A percentile compares a stretch with the other conserved stretches of the same genome.
Evolutionary conservation across 2,329 filamentous ascomycete species (phyloP).

Genomic region (Mycocentrospora acerina): DNA sequence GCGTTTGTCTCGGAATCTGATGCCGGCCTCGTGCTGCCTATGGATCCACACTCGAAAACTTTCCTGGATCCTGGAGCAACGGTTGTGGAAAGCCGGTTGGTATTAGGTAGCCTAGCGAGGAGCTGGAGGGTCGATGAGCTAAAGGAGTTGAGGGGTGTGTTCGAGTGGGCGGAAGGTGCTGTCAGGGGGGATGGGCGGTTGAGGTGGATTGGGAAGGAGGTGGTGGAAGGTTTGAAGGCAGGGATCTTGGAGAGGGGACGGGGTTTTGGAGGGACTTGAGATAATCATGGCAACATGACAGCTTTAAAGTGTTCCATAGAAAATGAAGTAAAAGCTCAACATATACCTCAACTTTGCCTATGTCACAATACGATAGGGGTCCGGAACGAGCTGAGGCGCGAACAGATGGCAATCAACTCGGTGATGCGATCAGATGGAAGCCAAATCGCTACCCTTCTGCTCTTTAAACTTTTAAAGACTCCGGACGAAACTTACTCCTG

Average conservation of each 20-base stretch:
- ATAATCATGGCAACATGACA: too few species aligned
- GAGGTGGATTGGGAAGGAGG: conserved; percentile 58
- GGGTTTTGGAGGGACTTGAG: conserved; percentile 8
- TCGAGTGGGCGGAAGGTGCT: conserved; percentile 63
- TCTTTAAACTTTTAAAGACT: too few species aligned
- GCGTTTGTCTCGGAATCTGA: conserved; percentile 58
- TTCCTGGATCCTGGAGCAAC: conserved; percentile 58
- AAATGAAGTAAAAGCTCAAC: too few species aligned
- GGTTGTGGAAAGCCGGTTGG: conserved; percentile 70
- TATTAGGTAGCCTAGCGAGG: conserved; percentile 53
- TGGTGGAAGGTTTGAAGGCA: conserved; percentile 57
- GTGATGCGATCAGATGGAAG: too few species aligned
- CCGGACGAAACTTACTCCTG: too few species aligned
- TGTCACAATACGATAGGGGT: too few species aligned
- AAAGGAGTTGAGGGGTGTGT: conserved; percentile 64
- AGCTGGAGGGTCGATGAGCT: conserved; percentile 52
- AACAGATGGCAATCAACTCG: too few species aligned
- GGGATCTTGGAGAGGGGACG: conserved; percentile 47
- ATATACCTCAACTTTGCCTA: too few species aligned
- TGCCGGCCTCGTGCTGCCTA: conserved; percentile 47
- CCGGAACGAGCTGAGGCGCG: too few species aligned
- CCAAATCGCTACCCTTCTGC: too few species aligned
- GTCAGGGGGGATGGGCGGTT: conserved; percentile 39
- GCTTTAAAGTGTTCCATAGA: too few species aligned
- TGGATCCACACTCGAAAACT: conserved; percentile 46